These are phyloP conservation scores for Talaromyces proteolyticus DNA, from an alignment of 495 filamentous ascomycete species.

Conservation along the genomic window DNA sequence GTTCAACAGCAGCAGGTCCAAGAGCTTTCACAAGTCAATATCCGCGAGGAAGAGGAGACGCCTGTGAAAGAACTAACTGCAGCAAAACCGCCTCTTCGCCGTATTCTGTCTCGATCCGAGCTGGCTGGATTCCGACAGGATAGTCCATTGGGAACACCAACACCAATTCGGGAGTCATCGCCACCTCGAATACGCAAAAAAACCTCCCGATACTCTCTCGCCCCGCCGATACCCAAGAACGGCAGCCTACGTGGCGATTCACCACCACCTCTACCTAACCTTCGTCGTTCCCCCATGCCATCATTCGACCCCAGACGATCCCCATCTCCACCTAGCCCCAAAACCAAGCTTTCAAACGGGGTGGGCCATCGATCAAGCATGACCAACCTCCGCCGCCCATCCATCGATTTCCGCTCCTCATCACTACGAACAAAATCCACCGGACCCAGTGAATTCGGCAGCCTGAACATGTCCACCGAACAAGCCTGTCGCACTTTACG, in stretches of 20 bases:
- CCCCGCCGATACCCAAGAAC: conserved; percentile 24
- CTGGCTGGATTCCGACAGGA: conserved; percentile 65
- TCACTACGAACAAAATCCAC: conserved; percentile 45
- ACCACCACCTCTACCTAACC: conserved; percentile 26
- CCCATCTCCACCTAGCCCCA: conserved; percentile 39
- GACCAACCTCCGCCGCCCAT: conserved; percentile 44
- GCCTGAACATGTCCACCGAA: conserved; percentile 69
- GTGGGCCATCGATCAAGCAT: conserved; percentile 11
- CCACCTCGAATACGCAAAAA: conserved; percentile 58
- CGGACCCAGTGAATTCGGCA: conserved; percentile 51
- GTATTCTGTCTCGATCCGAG: conserved; percentile 70
- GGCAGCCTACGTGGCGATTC: conserved; percentile 8
- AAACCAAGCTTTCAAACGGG: conserved; percentile 16
- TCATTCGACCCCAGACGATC: conserved; percentile 25
- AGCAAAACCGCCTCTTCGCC: conserved; percentile 59
- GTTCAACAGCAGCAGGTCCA: conserved; percentile 30
- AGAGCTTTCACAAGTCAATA: conserved; percentile 17
- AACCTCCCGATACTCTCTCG: conserved; percentile 39
- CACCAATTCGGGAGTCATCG: conserved; percentile 49
- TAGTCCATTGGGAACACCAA: conserved; percentile 40
- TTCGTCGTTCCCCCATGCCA: conserved; percentile 30
- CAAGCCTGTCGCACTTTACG: conserved; percentile 73
- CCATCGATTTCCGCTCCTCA: conserved; percentile 51
- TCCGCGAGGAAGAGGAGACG: conserved; percentile 31
- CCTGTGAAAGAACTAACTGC: conserved; percentile 51